Evolutionary conservation across 2,329 filamentous ascomycete species (phyloP).

Genomic region (Magnaporthiopsis rhizophila): DNA sequence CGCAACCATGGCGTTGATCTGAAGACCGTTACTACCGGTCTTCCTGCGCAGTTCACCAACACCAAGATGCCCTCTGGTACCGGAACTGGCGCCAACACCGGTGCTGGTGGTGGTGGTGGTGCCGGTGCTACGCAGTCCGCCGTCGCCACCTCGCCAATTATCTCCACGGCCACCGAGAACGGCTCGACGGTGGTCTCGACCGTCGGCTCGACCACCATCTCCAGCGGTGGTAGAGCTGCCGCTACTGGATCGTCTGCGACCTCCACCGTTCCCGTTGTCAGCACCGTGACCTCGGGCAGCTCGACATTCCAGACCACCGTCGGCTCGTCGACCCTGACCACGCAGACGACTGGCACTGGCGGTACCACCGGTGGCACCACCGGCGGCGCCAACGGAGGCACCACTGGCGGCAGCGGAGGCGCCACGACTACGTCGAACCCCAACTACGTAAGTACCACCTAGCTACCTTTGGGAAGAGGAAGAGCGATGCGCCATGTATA

Average conservation of each 20-base stretch:
- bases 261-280: slow-evolving; percentile 2
- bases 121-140: slow-evolving; percentile 4
- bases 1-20: slow-evolving; percentile 19
- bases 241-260: slow-evolving; percentile 9
- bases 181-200: slow-evolving; percentile 7
- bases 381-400: slow-evolving; percentile 10
- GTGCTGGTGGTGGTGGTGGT: slow-evolving; percentile 8
- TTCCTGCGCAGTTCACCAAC: neutral
- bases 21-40: neutral
- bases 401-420: slow-evolving; percentile 2
- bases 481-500: neutral
- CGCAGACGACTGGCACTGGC: slow-evolving; percentile 19
- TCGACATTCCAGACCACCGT: slow-evolving; percentile 12
- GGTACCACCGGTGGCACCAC: slow-evolving; percentile 14
- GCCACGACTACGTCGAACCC: neutral
- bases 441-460: neutral
- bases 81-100: slow-evolving; percentile 15
- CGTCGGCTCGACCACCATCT: slow-evolving; percentile 10
- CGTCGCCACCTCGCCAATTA: slow-evolving; percentile 4
- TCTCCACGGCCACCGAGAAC: slow-evolving; percentile 3
- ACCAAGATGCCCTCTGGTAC: slow-evolving; percentile 10
- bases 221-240: slow-evolving; percentile 6
- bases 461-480: neutral
- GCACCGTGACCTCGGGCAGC: slow-evolving; percentile 11
- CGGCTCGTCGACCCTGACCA: slow-evolving; percentile 21